Conservation (phyloP, 148 eudicot genomes). For the Mesembryanthemum crystallinum region DNA sequence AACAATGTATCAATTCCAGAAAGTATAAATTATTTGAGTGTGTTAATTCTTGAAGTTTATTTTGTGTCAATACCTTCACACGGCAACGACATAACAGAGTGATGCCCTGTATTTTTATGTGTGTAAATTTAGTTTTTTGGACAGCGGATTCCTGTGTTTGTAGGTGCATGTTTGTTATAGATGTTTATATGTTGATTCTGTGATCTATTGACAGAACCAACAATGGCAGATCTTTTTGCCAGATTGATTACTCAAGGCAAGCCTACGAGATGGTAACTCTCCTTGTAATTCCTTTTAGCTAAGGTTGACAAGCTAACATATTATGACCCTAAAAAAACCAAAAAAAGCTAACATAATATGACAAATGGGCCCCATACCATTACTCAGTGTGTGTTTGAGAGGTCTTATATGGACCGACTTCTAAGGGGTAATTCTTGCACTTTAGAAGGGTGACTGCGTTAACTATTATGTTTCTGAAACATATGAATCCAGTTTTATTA, state of each 20-base stretch:
- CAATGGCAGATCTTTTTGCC: not conserved
- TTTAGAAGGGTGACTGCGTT: too few relatives aligned
- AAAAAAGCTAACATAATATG: too few relatives aligned
- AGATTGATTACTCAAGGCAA: not conserved
- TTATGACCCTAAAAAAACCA: too few relatives aligned
- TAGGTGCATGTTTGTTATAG: constrained; percentile 9
- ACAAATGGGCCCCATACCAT: too few relatives aligned
- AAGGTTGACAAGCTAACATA: too few relatives aligned
- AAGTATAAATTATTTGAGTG: constrained; percentile 19
- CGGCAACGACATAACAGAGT: constrained; percentile 16
- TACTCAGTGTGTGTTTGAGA: too few relatives aligned
- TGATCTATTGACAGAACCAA: not conserved
- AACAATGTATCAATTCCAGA: constrained; percentile 20
- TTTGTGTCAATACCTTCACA: constrained; percentile 13
- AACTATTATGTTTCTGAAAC: too few relatives aligned
- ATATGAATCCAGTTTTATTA: too few relatives aligned
- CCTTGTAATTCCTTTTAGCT: too few relatives aligned
- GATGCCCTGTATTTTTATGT: constrained; percentile 2
- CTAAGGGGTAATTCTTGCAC: too few relatives aligned
- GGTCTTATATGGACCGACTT: too few relatives aligned
- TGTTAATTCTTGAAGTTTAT: constrained; percentile 21
- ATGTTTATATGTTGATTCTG: not conserved
- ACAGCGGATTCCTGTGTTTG: constrained; percentile 4
- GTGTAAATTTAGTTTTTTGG: constrained; percentile 19
- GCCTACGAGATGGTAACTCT: too few relatives aligned